Percentiles rank a stretch among this genome's conserved stretches.
Conservation (phyloP, 768 basidiomycete genomes). For the Phylloporus arenicola region DNA sequence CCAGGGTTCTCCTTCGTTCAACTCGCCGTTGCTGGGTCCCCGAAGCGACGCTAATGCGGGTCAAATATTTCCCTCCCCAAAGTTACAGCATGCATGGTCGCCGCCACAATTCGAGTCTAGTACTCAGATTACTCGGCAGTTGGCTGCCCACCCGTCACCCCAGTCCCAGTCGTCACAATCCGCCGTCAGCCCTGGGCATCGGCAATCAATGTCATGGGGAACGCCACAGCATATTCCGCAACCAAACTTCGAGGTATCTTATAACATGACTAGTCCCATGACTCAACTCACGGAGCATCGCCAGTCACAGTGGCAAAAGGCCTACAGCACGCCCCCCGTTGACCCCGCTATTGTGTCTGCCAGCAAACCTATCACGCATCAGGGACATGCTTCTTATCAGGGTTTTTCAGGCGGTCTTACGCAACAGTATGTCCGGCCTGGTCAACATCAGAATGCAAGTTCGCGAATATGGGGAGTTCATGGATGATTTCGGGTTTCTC, state of each 20-base stretch:
- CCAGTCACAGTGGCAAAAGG: constrained; percentile 12
- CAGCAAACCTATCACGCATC: constrained; percentile 3
- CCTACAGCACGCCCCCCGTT: constrained; percentile 5
- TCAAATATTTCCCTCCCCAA: constrained; percentile 13
- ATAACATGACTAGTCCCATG: constrained; percentile 5
- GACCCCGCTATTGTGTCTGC: constrained; percentile 21
- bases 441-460: constrained; percentile 17
- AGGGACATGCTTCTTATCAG: constrained; percentile 9
- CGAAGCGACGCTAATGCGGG: constrained; percentile 11
- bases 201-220: constrained; percentile 10
- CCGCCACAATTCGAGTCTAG: constrained; percentile 24
- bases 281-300: constrained; percentile 8
- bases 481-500: constrained; percentile 13
- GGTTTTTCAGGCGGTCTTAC: constrained; percentile 7
- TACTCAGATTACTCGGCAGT: constrained; percentile 13
- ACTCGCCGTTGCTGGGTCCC: constrained; percentile 6
- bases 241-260: constrained; percentile 9
- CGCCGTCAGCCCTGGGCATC: constrained; percentile 10
- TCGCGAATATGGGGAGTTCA: constrained; percentile 23
- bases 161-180: constrained; percentile 12
- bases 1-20: constrained; percentile 29
- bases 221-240: constrained; percentile 16
- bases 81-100: constrained; percentile 17
- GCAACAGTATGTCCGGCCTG: constrained; percentile 14
- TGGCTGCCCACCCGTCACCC: constrained; percentile 4